phyloP scores from a whole-genome alignment of 331 rosid species.

The Quercus lobata region DNA sequence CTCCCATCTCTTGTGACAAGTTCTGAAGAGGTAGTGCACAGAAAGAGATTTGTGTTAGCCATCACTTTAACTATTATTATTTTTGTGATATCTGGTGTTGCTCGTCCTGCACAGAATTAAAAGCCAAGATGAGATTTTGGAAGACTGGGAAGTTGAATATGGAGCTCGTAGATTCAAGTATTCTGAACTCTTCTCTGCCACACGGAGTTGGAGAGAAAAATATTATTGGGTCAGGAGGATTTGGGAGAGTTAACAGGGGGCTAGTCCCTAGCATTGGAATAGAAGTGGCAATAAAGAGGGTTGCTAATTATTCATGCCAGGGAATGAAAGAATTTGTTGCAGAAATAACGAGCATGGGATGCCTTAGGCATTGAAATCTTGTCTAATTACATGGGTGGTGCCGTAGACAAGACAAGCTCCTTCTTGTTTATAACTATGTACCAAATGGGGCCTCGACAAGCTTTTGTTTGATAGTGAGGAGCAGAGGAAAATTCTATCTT shows the following conservation, averaged over 20 bases:
- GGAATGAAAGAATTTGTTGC: slow-evolving; percentile 37
- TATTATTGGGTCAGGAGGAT: slow-evolving; percentile 26
- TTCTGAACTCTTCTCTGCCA: slow-evolving; percentile 15
- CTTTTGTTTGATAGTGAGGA: slow-evolving; percentile 14
- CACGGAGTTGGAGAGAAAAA: slow-evolving; percentile 19
- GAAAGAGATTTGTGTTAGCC: not conserved
- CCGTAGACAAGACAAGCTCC: slow-evolving; percentile 19
- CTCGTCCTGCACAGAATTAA: not conserved
- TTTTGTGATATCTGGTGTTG: slow-evolving; percentile 3
- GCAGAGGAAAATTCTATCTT: slow-evolving; percentile 10
- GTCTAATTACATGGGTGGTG: slow-evolving; percentile 27
- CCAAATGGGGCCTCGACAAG: slow-evolving; percentile 33
- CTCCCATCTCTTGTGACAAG: slow-evolving; percentile 3
- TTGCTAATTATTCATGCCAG: slow-evolving; percentile 15
- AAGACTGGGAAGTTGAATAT: slow-evolving; percentile 30
- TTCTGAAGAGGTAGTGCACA: slow-evolving; percentile 6
- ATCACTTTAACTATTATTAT: slow-evolving; percentile 6
- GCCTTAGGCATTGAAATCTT: slow-evolving; percentile 24
- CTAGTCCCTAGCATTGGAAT: slow-evolving; percentile 9
- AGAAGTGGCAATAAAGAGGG: slow-evolving; percentile 21
- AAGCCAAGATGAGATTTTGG: slow-evolving; percentile 7
- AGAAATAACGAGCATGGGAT: slow-evolving; percentile 26
- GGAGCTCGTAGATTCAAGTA: slow-evolving; percentile 18
- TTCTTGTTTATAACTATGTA: slow-evolving; percentile 22
- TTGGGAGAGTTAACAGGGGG: slow-evolving; percentile 28